Conservation (phyloP, 306 rosid genomes). For the Oemleria cerasiformis region DNA sequence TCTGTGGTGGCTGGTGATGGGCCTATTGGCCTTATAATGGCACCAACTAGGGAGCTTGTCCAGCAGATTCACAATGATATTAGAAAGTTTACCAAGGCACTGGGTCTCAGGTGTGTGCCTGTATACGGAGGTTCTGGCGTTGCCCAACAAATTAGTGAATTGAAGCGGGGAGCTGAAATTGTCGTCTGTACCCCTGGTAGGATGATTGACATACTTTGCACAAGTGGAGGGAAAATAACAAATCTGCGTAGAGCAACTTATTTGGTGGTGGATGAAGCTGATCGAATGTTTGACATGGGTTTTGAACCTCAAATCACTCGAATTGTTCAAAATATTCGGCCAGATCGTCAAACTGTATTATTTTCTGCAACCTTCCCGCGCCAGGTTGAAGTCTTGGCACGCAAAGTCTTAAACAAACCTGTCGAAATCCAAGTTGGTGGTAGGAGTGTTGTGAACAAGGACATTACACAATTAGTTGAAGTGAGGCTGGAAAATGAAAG, state of each 20-base stretch:
- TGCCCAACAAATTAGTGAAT: slow-evolving; percentile 90
- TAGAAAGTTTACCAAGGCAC: slow-evolving; percentile 61
- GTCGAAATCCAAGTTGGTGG: slow-evolving; percentile 94
- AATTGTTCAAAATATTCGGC: slow-evolving; percentile 80
- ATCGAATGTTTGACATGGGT: slow-evolving; percentile 98
- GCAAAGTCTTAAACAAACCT: slow-evolving; percentile 75
- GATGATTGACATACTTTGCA: slow-evolving; percentile 91
- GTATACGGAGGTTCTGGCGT: slow-evolving; percentile 97
- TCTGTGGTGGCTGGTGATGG: slow-evolving; percentile 90
- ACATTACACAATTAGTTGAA: slow-evolving; percentile 78
- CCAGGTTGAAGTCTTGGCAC: slow-evolving; percentile 85
- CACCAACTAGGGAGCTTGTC: slow-evolving; percentile 94
- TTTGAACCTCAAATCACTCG: slow-evolving; percentile 93
- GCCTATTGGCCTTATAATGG: slow-evolving; percentile 91
- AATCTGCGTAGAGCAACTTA: slow-evolving; percentile 84
- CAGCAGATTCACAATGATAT: slow-evolving; percentile 93
- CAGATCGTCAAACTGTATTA: slow-evolving; percentile 84
- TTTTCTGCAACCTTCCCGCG: slow-evolving; percentile 93
- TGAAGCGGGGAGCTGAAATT: slow-evolving; percentile 87
- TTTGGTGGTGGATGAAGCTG: slow-evolving; percentile 96
- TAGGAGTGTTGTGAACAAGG: slow-evolving; percentile 92
- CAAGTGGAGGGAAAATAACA: slow-evolving; percentile 85
- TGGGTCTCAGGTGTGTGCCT: slow-evolving; percentile 87
- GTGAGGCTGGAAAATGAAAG: slow-evolving; percentile 77
- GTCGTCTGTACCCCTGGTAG: slow-evolving; percentile 95